Evolutionary conservation across 495 filamentous ascomycete species (phyloP).

Genomic region (Stereocaulon alpinum): DNA sequence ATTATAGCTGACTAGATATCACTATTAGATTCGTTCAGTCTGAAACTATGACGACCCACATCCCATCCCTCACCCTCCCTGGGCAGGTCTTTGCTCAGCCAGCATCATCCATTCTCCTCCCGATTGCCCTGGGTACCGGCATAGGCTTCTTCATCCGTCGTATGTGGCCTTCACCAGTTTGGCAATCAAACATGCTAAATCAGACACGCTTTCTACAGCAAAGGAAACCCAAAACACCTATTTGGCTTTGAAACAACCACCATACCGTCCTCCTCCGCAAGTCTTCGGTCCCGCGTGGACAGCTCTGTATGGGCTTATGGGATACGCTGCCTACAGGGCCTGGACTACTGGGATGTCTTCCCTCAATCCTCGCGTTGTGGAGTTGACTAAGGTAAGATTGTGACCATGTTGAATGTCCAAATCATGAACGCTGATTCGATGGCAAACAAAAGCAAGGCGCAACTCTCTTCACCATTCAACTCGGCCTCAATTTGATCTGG

Average conservation of each 20-base stretch:
- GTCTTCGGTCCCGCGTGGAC: constrained; percentile 86
- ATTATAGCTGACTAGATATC: neutral
- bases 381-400: constrained; percentile 32
- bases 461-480: constrained; percentile 73
- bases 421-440: constrained; percentile 17
- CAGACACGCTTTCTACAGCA: constrained; percentile 24
- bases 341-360: constrained; percentile 48
- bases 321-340: constrained; percentile 70
- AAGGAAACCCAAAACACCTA: constrained; percentile 54
- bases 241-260: constrained; percentile 62
- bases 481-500: constrained; percentile 76
- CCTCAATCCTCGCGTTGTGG: constrained; percentile 29
- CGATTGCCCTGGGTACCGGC: constrained; percentile 50
- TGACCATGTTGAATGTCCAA: neutral
- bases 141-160: constrained; percentile 52
- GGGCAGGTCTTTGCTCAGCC: constrained; percentile 51
- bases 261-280: constrained; percentile 64
- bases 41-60: constrained; percentile 55
- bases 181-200: constrained; percentile 2
- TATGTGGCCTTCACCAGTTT: constrained; percentile 26
- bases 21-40: neutral
- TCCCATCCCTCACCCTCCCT: constrained; percentile 53
- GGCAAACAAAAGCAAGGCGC: constrained; percentile 43
- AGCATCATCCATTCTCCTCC: constrained; percentile 58
- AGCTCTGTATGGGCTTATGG: constrained; percentile 76